Evolutionary conservation across 176 grass and related monocot genomes (phyloP).

Genomic region (Paspalum notatum): DNA sequence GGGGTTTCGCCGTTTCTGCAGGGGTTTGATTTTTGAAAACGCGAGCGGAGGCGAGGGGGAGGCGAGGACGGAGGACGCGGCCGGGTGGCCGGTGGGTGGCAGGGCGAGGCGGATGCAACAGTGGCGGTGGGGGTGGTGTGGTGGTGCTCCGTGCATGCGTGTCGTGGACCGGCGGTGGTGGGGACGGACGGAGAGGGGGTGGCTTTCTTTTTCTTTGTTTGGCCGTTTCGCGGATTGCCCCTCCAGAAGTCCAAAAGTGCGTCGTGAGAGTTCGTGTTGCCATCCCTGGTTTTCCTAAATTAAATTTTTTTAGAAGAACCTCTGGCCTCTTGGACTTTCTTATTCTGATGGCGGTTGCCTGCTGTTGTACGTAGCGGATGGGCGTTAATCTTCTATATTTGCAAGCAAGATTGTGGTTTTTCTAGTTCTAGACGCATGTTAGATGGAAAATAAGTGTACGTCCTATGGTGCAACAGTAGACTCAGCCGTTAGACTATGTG

Average conservation of each 20-base stretch:
- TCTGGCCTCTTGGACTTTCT: background rate
- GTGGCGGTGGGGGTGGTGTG: background rate
- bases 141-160: slow-evolving; percentile 32
- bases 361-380: background rate
- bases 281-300: background rate
- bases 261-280: background rate
- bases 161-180: slow-evolving; percentile 41
- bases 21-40: slow-evolving; percentile 53
- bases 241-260: background rate
- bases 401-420: background rate
- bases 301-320: too few species aligned
- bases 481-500: too few species aligned
- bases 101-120: too few species aligned
- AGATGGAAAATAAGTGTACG: background rate
- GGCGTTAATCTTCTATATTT: background rate
- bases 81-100: background rate
- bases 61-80: background rate
- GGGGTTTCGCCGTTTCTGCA: background rate
- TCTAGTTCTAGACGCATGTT: too few species aligned
- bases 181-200: background rate
- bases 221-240: slow-evolving; percentile 25
- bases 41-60: background rate
- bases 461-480: too few species aligned
- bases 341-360: background rate
- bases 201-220: background rate